Evolutionary conservation across 331 rosid genomes (phyloP).

Genomic region (Malus hybrid): DNA sequence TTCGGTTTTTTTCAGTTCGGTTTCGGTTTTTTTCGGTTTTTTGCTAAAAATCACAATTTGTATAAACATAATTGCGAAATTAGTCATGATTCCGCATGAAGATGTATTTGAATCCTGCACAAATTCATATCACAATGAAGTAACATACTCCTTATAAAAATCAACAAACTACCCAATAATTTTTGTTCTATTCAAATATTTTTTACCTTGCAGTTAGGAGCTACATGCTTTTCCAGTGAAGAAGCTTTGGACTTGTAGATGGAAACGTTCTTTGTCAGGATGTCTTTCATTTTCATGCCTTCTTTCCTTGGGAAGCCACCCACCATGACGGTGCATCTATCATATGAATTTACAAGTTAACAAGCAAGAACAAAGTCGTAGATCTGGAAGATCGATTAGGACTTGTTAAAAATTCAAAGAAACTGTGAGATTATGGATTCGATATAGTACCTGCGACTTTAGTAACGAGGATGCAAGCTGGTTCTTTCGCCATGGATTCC

Average conservation of each 20-base stretch:
- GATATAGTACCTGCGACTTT: conserved; percentile 72
- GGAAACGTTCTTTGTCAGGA: conserved; percentile 83
- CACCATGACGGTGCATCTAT: conserved; percentile 42
- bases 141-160: neutral
- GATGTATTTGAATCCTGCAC: neutral
- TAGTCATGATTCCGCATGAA: neutral
- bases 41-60: too few relatives aligned
- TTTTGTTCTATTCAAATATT: neutral
- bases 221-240: conserved; percentile 82
- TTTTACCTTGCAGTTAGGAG: conserved; percentile 82
- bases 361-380: neutral
- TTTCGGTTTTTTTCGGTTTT: too few relatives aligned
- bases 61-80: neutral
- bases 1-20: too few relatives aligned
- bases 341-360: neutral
- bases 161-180: neutral
- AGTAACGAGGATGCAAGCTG: conserved; percentile 86
- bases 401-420: neutral
- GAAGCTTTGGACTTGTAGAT: conserved; percentile 98
- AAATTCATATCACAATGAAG: neutral
- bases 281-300: conserved; percentile 91
- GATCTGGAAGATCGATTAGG: neutral
- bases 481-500: conserved; percentile 58
- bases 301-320: conserved; percentile 98
- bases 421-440: neutral